These are phyloP conservation scores for Gnomoniopsis smithogilvyi DNA, from an alignment of 2,329 filamentous ascomycete species.

Conservation along the genomic window DNA sequence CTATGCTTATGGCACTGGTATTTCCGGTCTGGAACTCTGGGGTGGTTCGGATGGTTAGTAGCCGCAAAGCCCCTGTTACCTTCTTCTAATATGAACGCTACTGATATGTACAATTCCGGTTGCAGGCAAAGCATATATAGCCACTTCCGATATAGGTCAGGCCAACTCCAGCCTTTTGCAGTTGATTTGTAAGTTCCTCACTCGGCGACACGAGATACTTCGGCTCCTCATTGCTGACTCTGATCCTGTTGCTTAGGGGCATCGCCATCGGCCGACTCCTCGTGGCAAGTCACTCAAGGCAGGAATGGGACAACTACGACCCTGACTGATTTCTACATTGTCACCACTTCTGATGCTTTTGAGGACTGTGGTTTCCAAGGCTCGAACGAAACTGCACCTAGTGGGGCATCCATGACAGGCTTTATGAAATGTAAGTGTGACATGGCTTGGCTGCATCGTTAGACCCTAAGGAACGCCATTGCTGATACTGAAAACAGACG, in stretches of 20 bases:
- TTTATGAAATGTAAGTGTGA: slow-evolving; percentile 7
- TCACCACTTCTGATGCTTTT: background rate
- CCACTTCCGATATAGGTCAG: background rate
- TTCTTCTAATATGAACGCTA: rapidly evolving
- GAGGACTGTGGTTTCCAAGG: slow-evolving; percentile 5
- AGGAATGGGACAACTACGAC: background rate
- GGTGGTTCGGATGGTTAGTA: slow-evolving; percentile 3
- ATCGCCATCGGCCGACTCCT: background rate
- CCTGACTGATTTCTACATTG: slow-evolving; percentile 7
- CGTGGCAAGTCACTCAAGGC: slow-evolving; percentile 6
- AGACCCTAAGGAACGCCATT: background rate
- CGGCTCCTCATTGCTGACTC: background rate
- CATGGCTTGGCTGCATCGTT: background rate
- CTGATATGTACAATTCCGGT: background rate
- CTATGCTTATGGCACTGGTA: slow-evolving; percentile 14
- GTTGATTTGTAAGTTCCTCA: slow-evolving; percentile 4
- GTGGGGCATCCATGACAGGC: slow-evolving; percentile 1
- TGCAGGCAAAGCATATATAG: slow-evolving; percentile 8
- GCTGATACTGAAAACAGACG: background rate
- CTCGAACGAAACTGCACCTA: background rate
- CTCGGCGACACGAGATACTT: background rate
- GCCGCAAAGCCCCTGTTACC: too few relatives aligned
- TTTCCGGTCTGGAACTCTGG: slow-evolving; percentile 7
- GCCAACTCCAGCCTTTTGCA: slow-evolving; percentile 3
- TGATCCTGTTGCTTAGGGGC: background rate